Evolutionary conservation across 768 basidiomycete species (phyloP).

Genomic region (Gyrodon lividus): DNA sequence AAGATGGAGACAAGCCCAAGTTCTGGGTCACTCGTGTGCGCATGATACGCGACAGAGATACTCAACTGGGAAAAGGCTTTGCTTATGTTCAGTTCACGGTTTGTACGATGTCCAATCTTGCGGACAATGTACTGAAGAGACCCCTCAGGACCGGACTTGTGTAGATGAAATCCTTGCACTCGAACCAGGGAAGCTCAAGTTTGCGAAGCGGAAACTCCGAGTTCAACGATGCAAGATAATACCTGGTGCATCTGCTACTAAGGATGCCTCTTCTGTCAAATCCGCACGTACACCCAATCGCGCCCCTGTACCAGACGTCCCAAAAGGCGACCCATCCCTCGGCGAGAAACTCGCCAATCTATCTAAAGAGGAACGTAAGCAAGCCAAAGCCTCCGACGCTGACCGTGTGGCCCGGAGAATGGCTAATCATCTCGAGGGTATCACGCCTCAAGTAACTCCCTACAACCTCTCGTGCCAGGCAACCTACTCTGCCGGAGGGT

Average conservation of each 20-base stretch:
- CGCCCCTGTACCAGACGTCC: constrained; percentile 28
- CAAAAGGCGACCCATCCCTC: constrained; percentile 80
- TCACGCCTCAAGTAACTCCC: constrained; percentile 39
- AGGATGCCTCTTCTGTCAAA: constrained; percentile 7
- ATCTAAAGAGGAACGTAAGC: constrained; percentile 84
- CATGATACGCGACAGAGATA: constrained; percentile 85
- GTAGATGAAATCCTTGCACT: constrained; percentile 91
- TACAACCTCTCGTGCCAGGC: constrained; percentile 32
- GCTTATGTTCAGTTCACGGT: constrained; percentile 90
- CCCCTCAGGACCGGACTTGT: constrained; percentile 75
- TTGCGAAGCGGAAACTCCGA: constrained; percentile 89
- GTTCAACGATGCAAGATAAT: constrained; percentile 88
- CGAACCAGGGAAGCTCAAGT: constrained; percentile 74
- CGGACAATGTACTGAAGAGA: background rate
- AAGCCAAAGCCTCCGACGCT: constrained; percentile 72
- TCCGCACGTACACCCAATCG: background rate
- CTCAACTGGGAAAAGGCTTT: constrained; percentile 93
- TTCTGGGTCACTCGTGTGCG: constrained; percentile 84
- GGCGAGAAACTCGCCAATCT: constrained; percentile 77
- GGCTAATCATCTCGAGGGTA: constrained; percentile 59
- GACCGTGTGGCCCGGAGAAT: constrained; percentile 81
- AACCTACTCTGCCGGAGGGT: constrained; percentile 23
- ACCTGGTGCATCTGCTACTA: constrained; percentile 36
- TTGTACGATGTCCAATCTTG: background rate
- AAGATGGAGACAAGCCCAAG: constrained; percentile 35